These are phyloP conservation scores for Salicornia ramosissima DNA, from an alignment of 148 eudicot species.

Conservation along the genomic window DNA sequence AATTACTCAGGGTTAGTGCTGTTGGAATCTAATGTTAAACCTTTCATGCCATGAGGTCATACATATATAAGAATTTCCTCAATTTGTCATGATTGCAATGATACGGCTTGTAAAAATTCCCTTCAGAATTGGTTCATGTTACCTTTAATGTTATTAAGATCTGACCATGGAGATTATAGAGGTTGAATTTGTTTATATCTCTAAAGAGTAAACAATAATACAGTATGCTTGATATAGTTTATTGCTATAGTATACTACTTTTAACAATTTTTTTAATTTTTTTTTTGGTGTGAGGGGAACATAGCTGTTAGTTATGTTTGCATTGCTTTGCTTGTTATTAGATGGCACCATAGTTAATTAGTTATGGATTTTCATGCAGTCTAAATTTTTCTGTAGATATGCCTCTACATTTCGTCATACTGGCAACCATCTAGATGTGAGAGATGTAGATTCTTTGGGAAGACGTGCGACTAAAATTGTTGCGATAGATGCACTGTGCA, in stretches of 20 bases:
- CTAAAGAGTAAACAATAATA: too few relatives aligned
- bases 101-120: background rate
- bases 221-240: background rate
- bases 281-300: too few relatives aligned
- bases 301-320: background rate
- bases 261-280: too few relatives aligned
- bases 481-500: slow-evolving; percentile 78
- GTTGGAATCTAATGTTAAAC: slow-evolving; percentile 7
- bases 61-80: too few relatives aligned
- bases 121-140: background rate
- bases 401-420: slow-evolving; percentile 71
- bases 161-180: background rate
- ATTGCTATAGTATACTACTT: too few relatives aligned
- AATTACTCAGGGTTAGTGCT: slow-evolving; percentile 73
- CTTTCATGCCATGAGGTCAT: background rate
- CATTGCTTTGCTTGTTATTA: background rate
- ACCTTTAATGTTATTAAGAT: background rate
- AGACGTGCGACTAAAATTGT: slow-evolving; percentile 76
- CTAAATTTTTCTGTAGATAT: slow-evolving; percentile 42
- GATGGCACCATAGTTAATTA: background rate
- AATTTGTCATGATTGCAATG: background rate
- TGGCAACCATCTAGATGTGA: slow-evolving; percentile 62
- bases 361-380: background rate
- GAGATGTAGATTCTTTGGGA: slow-evolving; percentile 50
- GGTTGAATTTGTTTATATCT: background rate